Percentiles rank a stretch among this genome's conserved stretches.
These are phyloP conservation scores for Yueomyces sp. DNA, from an alignment of 1,139 yeast genomes.

Conservation along the genomic window DNA sequence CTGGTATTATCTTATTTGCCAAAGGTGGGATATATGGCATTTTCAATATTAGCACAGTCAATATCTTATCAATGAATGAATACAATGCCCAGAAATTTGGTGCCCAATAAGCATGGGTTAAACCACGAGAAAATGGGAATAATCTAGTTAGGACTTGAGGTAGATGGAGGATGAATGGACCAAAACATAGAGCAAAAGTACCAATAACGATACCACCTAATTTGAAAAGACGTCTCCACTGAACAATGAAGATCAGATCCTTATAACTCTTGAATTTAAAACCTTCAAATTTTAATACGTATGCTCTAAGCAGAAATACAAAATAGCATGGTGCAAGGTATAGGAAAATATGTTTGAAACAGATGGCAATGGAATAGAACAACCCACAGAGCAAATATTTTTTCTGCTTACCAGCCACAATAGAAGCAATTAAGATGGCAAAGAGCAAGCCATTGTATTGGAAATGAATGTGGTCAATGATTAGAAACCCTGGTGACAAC, in stretches of 20 bases:
- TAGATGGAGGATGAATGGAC: constrained; percentile 60
- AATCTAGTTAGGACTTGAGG: constrained; percentile 57
- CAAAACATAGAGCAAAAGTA: constrained; percentile 61
- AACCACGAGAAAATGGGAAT: constrained; percentile 89
- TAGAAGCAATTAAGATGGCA: constrained; percentile 64
- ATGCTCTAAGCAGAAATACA: constrained; percentile 59
- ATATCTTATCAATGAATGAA: constrained; percentile 67
- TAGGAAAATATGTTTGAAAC: constrained; percentile 88
- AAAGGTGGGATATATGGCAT: constrained; percentile 33
- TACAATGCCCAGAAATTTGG: constrained; percentile 95
- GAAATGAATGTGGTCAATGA: constrained; percentile 87
- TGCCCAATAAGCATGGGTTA: constrained; percentile 98
- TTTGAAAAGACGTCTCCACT: constrained; percentile 47
- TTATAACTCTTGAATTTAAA: constrained; percentile 23
- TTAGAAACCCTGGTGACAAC: constrained; percentile 76
- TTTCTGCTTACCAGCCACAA: constrained; percentile 54
- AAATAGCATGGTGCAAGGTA: constrained; percentile 93
- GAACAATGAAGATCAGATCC: constrained; percentile 31
- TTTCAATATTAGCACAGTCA: constrained; percentile 39
- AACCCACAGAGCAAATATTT: constrained; percentile 54
- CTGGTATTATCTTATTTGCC: constrained; percentile 19
- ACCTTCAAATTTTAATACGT: constrained; percentile 30
- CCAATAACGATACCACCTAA: constrained; percentile 54
- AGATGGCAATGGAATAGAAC: constrained; percentile 63
- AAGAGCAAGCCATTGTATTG: constrained; percentile 91